Evolutionary conservation across 2,329 filamentous ascomycete species (phyloP).

Genomic region (Sporothrix phasma): DNA sequence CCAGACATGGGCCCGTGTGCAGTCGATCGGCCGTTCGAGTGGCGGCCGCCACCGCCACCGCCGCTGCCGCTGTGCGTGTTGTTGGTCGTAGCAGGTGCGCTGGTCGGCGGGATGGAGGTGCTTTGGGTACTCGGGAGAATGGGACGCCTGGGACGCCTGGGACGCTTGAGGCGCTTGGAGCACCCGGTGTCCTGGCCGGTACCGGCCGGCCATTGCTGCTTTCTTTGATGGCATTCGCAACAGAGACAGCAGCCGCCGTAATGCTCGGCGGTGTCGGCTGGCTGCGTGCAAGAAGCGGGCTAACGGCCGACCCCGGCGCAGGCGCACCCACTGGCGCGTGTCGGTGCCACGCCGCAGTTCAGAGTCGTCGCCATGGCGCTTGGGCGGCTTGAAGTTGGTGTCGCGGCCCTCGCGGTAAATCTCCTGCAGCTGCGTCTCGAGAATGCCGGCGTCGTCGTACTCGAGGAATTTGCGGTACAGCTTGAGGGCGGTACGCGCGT

Average conservation of each 20-base stretch:
- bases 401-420: conserved; percentile 54
- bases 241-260: not conserved
- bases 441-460: conserved; percentile 73
- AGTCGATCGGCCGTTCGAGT: not conserved
- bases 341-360: conserved; percentile 28
- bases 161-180: not conserved
- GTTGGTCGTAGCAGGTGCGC: not conserved
- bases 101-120: not conserved
- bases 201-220: not conserved
- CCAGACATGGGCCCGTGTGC: not conserved
- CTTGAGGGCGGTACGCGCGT: conserved; percentile 81
- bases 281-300: conserved; percentile 5
- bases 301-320: not conserved
- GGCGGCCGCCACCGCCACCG: not conserved
- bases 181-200: not conserved
- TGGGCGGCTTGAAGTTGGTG: conserved; percentile 42
- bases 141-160: not conserved
- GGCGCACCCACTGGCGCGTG: conserved; percentile 36
- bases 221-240: not conserved
- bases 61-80: not conserved
- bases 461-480: conserved; percentile 85
- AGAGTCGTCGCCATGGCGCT: conserved; percentile 33
- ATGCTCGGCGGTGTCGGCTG: conserved; percentile 6
- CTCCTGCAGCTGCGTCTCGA: conserved; percentile 75
- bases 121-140: not conserved